These are phyloP conservation scores for Mycosphaerella sp. DNA, from an alignment of 2,329 filamentous ascomycete genomes.

Conservation along the genomic window DNA sequence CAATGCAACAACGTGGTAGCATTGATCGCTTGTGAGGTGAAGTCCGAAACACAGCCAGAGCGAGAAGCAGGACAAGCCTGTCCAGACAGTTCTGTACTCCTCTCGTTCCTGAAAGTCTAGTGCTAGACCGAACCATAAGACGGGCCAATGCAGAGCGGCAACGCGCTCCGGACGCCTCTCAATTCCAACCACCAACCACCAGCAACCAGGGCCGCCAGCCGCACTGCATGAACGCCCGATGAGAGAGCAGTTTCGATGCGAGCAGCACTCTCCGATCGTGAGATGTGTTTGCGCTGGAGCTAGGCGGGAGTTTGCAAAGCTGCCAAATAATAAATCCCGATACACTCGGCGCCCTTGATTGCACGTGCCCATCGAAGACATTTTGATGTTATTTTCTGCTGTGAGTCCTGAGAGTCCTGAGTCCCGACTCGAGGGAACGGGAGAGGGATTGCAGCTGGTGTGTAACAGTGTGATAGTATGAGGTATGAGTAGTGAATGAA, in stretches of 20 bases:
- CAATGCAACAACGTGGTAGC: too few relatives aligned
- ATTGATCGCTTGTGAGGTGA: background rate
- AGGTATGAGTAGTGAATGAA: too few relatives aligned
- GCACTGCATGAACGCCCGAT: conserved; percentile 10
- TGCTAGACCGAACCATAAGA: background rate
- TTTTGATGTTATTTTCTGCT: too few relatives aligned
- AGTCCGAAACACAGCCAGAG: background rate
- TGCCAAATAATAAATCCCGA: too few relatives aligned
- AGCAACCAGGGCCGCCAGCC: background rate
- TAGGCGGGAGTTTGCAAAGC: too few relatives aligned
- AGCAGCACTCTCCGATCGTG: conserved; percentile 4
- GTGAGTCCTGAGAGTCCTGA: too few relatives aligned
- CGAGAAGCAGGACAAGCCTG: background rate
- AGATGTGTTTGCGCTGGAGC: background rate
- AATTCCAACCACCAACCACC: conserved; percentile 7
- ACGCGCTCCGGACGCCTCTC: conserved; percentile 4
- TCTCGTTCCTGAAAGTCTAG: conserved; percentile 11
- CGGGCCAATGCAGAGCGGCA: conserved; percentile 4
- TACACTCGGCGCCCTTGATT: too few relatives aligned
- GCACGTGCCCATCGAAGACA: too few relatives aligned
- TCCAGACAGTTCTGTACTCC: background rate
- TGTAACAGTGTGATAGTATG: too few relatives aligned
- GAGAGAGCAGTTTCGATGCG: background rate
- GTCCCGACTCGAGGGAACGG: too few relatives aligned
- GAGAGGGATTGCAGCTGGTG: too few relatives aligned